Evolutionary conservation across 768 basidiomycete species (phyloP).

Genomic region (Tulasnella sp.): DNA sequence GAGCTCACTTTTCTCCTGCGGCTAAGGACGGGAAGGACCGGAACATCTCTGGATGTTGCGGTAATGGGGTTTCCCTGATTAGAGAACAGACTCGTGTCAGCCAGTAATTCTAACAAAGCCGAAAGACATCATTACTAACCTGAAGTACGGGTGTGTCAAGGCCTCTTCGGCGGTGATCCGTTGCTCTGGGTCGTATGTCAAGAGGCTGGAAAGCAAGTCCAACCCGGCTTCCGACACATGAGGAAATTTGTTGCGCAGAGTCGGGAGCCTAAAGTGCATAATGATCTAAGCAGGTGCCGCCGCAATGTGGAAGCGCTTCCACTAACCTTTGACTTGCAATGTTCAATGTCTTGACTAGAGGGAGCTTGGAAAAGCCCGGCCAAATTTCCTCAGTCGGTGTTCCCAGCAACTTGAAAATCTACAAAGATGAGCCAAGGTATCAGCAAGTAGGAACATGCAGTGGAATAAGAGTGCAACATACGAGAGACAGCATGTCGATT

Average conservation of each 20-base stretch:
- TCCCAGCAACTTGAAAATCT: conserved; percentile 90
- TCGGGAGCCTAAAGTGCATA: conserved; percentile 39
- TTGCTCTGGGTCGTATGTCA: conserved; percentile 84
- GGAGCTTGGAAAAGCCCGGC: conserved; percentile 78
- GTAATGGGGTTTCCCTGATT: conserved; percentile 81
- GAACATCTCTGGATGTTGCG: conserved; percentile 95
- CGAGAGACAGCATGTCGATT: conserved; percentile 82
- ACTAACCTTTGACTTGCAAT: conserved; percentile 66
- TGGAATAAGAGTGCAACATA: conserved; percentile 32
- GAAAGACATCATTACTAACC: conserved; percentile 46
- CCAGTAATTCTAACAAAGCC: background rate
- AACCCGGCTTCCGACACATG: conserved; percentile 80
- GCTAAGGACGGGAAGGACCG: conserved; percentile 93
- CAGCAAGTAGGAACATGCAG: background rate
- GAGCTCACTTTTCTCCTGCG: conserved; percentile 85
- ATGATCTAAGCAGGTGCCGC: background rate
- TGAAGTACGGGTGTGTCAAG: conserved; percentile 86
- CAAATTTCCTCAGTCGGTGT: conserved; percentile 83
- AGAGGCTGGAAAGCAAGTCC: conserved; percentile 72
- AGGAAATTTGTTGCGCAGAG: conserved; percentile 76
- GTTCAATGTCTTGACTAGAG: conserved; percentile 73
- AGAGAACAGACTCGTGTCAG: background rate
- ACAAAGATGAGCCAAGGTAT: background rate
- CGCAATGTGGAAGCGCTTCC: conserved; percentile 35
- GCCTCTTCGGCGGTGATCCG: conserved; percentile 90